Percentiles rank a stretch among this genome's conserved stretches.
Evolutionary conservation across 2,329 filamentous ascomycete genomes (phyloP).

Genomic region (Beauveria medogensis): DNA sequence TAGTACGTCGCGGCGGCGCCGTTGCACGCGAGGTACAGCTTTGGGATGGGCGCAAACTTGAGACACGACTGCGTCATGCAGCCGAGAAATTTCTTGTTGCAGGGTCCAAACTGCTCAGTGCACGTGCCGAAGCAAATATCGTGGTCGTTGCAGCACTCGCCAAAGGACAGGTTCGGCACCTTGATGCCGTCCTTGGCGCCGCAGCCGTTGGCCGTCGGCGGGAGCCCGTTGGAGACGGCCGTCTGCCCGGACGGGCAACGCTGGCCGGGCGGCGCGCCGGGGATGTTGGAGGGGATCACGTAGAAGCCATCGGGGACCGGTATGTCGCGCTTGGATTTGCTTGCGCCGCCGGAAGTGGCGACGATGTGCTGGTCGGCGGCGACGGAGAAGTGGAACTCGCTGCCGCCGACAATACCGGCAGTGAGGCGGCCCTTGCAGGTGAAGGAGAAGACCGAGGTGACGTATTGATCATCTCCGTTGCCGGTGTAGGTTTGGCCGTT

Average conservation of each 20-base stretch:
- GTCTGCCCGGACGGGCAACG: slow-evolving; percentile 1
- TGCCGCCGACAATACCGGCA: slow-evolving; percentile 1
- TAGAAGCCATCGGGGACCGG: slow-evolving; percentile 7
- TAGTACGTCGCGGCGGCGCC: background rate
- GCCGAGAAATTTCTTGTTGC: background rate
- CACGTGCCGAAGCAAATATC: slow-evolving; percentile 7
- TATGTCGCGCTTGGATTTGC: slow-evolving; percentile 1
- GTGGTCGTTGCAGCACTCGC: slow-evolving; percentile 9
- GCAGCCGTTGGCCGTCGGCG: slow-evolving; percentile 7
- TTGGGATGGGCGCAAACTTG: background rate
- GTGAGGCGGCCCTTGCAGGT: slow-evolving; percentile 3
- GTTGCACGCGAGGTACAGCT: slow-evolving; percentile 1
- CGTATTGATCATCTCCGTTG: background rate
- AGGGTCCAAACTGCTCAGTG: slow-evolving; percentile 3
- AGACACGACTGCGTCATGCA: slow-evolving; percentile 4
- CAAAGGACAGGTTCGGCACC: slow-evolving; percentile 3
- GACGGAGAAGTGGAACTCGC: slow-evolving; percentile 5
- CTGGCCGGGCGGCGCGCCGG: background rate
- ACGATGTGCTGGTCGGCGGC: background rate
- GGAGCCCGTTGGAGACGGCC: background rate
- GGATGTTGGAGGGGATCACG: background rate
- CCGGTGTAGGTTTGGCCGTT: slow-evolving; percentile 4
- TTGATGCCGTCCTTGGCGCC: slow-evolving; percentile 8
- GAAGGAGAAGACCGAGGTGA: slow-evolving; percentile 3
- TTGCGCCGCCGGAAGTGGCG: background rate